Evolutionary conservation across 2,329 filamentous ascomycete genomes (phyloP), one percentile per base, ranked within the genome.

Genomic region (Fusarium marasasianum): DNA sequence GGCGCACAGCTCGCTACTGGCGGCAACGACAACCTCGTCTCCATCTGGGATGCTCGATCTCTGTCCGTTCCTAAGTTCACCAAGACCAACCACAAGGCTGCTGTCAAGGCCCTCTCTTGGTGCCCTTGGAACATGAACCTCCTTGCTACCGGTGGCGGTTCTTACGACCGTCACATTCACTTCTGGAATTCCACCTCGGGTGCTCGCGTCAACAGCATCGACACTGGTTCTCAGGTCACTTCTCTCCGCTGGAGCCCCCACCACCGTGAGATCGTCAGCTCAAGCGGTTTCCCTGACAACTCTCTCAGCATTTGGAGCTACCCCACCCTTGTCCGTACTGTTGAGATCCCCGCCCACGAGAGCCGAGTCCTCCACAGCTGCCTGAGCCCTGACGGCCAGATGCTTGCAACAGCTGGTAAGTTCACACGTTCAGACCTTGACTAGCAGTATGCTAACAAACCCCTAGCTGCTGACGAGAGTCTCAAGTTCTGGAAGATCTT

Each of bases 401-500:
- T 98, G 91, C 90, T 99, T 63, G 96, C 96, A 57, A 99, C 96
- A 58, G 96, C 96, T 69, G 92, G 90, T 91, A 85, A 86, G 89
- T 57, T 83, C 26, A n/a, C 20, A 38, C 22, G 6, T 15, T 31
- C 31, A 41, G 8, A 35, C 12, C 3, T 8, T 5, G 33, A 57
- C 10, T 10, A 54, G 6, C n/a, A 38, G 31, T 37, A 26, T 37
- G 24, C 68, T 76, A 74, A 76, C 64, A 54, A 50, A 5, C 43
- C 54, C 48, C 20, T 57, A 91, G 94, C 96, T 78, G 95, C 96
- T 43, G 96, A 99, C 80, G 96, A 99, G 88, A 96, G 93, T 81
- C 89, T 99, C 83, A 99, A 99, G 87, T 99, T 99, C 89, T 99
- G 96, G 96, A 99, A 99, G 91, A 89, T 99, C 78, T 99, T 99